A percentile compares a stretch with the other conserved stretches of the same genome.
phyloP scores from a whole-genome alignment of 768 basidiomycete genomes.

The Chalciporus piperatus region DNA sequence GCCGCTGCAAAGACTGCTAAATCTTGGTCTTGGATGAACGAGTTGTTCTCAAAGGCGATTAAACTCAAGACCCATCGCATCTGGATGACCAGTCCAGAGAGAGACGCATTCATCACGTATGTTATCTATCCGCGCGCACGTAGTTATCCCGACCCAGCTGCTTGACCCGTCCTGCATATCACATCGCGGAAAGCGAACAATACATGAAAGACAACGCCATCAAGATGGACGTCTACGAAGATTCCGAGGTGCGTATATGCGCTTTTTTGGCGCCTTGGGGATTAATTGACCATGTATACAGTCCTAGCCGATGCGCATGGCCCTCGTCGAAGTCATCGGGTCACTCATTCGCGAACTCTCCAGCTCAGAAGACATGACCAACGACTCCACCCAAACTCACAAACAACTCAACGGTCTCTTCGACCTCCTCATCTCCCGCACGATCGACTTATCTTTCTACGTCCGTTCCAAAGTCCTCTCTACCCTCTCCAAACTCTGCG shows the following conservation, averaged over 20 bases:
- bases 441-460: slow-evolving; percentile 84
- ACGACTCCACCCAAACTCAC: slow-evolving; percentile 44
- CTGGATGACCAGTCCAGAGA: slow-evolving; percentile 86
- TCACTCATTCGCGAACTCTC: slow-evolving; percentile 81
- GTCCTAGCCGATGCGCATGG: slow-evolving; percentile 97
- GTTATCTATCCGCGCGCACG: neutral
- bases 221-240: slow-evolving; percentile 44
- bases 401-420: slow-evolving; percentile 82
- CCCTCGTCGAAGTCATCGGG: slow-evolving; percentile 88
- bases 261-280: neutral
- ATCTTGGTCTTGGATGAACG: slow-evolving; percentile 71
- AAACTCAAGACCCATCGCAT: slow-evolving; percentile 69
- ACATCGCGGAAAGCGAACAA: slow-evolving; percentile 78
- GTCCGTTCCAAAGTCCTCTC: slow-evolving; percentile 86
- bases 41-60: slow-evolving; percentile 70
- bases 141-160: slow-evolving; percentile 1
- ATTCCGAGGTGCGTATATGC: slow-evolving; percentile 72
- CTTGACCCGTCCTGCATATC: slow-evolving; percentile 49
- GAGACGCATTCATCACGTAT: slow-evolving; percentile 80
- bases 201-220: slow-evolving; percentile 83
- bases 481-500: slow-evolving; percentile 73
- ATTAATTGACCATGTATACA: slow-evolving; percentile 28
- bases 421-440: slow-evolving; percentile 82
- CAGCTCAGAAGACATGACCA: slow-evolving; percentile 44
- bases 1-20: slow-evolving; percentile 44